Base-by-base conservation (phyloP, 2,329 filamentous ascomycete genomes). In the Monosporascus sp. region DNA sequence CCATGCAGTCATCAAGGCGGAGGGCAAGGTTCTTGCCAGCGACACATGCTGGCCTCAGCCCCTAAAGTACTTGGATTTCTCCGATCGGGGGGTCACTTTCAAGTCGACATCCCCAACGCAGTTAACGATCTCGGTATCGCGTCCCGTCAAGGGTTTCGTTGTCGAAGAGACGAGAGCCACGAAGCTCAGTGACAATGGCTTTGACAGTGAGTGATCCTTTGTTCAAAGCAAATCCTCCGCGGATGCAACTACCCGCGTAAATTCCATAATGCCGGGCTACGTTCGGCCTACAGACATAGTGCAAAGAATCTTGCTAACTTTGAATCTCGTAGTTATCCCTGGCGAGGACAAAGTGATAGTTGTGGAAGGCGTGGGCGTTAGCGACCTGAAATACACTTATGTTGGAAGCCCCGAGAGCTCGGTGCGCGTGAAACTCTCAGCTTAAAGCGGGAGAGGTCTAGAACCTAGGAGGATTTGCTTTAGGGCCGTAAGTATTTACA, bases 1-100 rank as follows among this genome's bases (percentile, higher is more conserved):
- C 22, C 70, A 74, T 8, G 75, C 74, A 1, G 71, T 72, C 31
- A 60, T 83, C 2, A 60, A 69, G 7, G 57, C 71, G 5, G 63
- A 71, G 2, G 74, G 70, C 1, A 55, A 66, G 19, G 63, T 74
- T 17, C 63, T 81, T 2, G 73, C 79, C 4, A 68, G 74, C 16
- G 78, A 81, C 53, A 71, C 75, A 14, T 79, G 80, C 31, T 86
- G 83, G 82, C 82, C 83, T 1, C 79, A 86, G 48, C 83, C 83
- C 1, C 58, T 86, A 49, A 86, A 86, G 66, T 85, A 84, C 56
- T 65, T 83, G 1, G 74, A 79, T 56, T 69, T 85, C 43, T 65
- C 71, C 14, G 67, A 75, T 40, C 73, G 78, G 26, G 63, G 68
- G 1, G 64, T 83, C 11, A 61, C 61, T 9, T 60, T 75, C 54